Conservation (phyloP, 2,329 filamentous ascomycete species). For the Talaromyces sp. region DNA sequence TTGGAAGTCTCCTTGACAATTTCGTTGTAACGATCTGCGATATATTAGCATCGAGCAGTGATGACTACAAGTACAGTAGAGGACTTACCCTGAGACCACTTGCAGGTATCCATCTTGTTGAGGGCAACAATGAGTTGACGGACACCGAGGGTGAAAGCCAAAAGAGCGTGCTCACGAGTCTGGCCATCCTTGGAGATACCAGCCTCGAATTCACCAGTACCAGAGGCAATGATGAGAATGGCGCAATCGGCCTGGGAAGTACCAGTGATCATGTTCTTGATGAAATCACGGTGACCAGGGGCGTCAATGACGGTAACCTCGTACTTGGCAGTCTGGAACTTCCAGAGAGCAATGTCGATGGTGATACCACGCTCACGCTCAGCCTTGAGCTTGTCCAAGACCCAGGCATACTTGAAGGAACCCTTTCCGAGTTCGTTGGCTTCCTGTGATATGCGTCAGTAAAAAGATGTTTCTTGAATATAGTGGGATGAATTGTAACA, state of each 20-base stretch:
- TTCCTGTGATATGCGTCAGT: conserved; percentile 60
- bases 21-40: conserved; percentile 77
- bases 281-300: conserved; percentile 99
- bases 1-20: conserved; percentile 99
- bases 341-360: conserved; percentile 99
- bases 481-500: conserved; percentile 28
- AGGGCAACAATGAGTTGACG: conserved; percentile 99
- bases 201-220: conserved; percentile 99
- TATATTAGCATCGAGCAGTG: background rate
- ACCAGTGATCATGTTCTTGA: conserved; percentile 99
- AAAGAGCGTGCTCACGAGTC: conserved; percentile 99
- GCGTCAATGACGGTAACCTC: conserved; percentile 98
- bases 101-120: conserved; percentile 99
- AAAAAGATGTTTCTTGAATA: background rate
- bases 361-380: conserved; percentile 99
- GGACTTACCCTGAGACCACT: conserved; percentile 72
- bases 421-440: conserved; percentile 98
- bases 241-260: conserved; percentile 99
- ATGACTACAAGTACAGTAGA: background rate
- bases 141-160: conserved; percentile 99
- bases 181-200: conserved; percentile 99
- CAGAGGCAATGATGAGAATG: conserved; percentile 99
- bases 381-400: conserved; percentile 99
- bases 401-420: conserved; percentile 99
- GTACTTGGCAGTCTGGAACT: conserved; percentile 99